Percentiles rank a stretch among this genome's conserved stretches.
Evolutionary conservation across 2,329 filamentous ascomycete species (phyloP).

Genomic region (Cladophialophora chaetospira): DNA sequence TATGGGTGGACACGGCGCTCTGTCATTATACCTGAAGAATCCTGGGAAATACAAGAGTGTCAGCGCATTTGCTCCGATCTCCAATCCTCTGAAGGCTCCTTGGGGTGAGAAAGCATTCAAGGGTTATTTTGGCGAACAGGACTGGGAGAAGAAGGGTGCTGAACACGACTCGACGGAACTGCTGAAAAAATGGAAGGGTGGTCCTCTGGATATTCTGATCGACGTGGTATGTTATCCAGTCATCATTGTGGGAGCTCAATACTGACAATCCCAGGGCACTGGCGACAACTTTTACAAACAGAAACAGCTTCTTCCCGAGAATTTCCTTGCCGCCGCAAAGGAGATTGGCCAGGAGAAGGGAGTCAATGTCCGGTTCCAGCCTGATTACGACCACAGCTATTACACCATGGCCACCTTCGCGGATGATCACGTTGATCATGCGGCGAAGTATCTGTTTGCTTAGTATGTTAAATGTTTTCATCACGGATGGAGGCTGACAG

Average conservation of each 20-base stretch:
- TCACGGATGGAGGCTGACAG: slow-evolving; percentile 26
- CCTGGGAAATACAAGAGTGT: slow-evolving; percentile 87
- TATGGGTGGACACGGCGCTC: slow-evolving; percentile 95
- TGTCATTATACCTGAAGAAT: slow-evolving; percentile 90
- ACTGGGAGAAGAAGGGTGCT: slow-evolving; percentile 73
- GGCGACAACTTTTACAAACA: slow-evolving; percentile 97
- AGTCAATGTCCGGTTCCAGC: slow-evolving; percentile 77
- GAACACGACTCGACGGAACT: slow-evolving; percentile 92
- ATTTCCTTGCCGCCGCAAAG: slow-evolving; percentile 78
- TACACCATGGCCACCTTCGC: slow-evolving; percentile 92
- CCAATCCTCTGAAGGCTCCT: slow-evolving; percentile 80
- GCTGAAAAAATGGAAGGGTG: slow-evolving; percentile 70
- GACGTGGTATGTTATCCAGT: slow-evolving; percentile 69
- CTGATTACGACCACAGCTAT: slow-evolving; percentile 96
- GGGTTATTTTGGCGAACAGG: slow-evolving; percentile 77
- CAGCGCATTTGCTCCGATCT: slow-evolving; percentile 86
- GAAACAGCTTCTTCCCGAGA: slow-evolving; percentile 89
- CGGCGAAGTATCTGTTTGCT: slow-evolving; percentile 76
- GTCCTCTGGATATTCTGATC: slow-evolving; percentile 74
- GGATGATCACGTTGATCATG: slow-evolving; percentile 87
- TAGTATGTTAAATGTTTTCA: slow-evolving; percentile 47
- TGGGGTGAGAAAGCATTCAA: slow-evolving; percentile 96
- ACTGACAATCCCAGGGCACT: slow-evolving; percentile 63
- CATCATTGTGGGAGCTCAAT: not conserved
- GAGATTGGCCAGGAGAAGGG: slow-evolving; percentile 70